Evolutionary conservation across 495 filamentous ascomycete genomes (phyloP).

Genomic region (Aspergillus bertholletiae): DNA sequence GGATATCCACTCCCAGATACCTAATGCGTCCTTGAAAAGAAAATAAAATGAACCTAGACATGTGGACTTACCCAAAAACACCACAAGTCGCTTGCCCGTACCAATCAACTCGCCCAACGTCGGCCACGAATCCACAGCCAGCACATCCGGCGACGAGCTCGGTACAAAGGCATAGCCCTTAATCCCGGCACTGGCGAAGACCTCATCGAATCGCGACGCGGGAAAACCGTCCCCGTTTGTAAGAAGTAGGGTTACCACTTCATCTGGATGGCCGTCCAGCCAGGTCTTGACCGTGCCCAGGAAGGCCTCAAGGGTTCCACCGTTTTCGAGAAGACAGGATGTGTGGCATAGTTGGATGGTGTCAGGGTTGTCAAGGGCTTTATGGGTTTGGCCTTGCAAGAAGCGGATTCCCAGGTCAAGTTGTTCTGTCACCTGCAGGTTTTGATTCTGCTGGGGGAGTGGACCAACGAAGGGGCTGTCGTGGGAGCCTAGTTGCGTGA

Average conservation of each 20-base stretch:
- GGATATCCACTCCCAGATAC: no score
- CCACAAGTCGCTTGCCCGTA: constrained; percentile 56
- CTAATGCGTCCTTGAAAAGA: no score
- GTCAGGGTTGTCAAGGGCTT: constrained; percentile 30
- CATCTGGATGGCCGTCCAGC: constrained; percentile 62
- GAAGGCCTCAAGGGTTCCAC: constrained; percentile 54
- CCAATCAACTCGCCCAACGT: constrained; percentile 60
- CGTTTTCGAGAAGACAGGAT: constrained; percentile 60
- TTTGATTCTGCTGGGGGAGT: constrained; percentile 62
- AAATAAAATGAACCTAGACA: background rate
- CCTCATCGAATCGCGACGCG: constrained; percentile 46
- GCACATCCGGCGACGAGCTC: constrained; percentile 18
- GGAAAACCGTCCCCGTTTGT: constrained; percentile 61
- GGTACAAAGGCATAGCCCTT: constrained; percentile 57
- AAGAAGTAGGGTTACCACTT: constrained; percentile 67
- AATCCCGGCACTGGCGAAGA: constrained; percentile 54
- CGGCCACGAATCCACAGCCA: constrained; percentile 53
- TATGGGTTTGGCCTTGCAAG: constrained; percentile 67
- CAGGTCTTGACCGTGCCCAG: constrained; percentile 57
- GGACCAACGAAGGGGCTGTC: constrained; percentile 63
- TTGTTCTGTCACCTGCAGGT: constrained; percentile 59
- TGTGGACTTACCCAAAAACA: constrained; percentile 49
- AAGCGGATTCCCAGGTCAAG: constrained; percentile 66
- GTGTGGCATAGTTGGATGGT: constrained; percentile 64
- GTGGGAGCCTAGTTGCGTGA: constrained; percentile 69